These are phyloP conservation scores for Ogataea polymorpha DNA, from an alignment of 805 yeast genomes.

Conservation along the genomic window DNA sequence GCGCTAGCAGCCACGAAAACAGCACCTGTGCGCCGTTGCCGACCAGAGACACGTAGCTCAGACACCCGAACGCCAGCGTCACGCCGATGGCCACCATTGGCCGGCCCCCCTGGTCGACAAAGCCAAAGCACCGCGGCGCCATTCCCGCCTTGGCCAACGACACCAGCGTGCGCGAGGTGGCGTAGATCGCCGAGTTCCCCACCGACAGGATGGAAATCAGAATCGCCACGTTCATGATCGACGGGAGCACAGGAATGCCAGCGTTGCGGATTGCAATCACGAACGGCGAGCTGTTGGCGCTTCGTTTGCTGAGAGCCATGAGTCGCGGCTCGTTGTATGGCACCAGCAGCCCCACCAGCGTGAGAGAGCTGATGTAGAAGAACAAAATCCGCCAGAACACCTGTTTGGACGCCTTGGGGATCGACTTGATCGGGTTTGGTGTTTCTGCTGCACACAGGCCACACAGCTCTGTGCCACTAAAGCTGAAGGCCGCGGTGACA, in stretches of 20 bases:
- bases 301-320: slow-evolving; percentile 26
- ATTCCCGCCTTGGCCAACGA: slow-evolving; percentile 44
- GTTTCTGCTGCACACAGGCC: slow-evolving; percentile 53
- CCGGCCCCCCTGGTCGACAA: slow-evolving; percentile 49
- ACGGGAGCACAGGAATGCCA: slow-evolving; percentile 36
- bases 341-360: slow-evolving; percentile 45
- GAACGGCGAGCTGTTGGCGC: slow-evolving; percentile 43
- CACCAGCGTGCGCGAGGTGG: slow-evolving; percentile 51
- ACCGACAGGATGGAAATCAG: slow-evolving; percentile 40
- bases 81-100: slow-evolving; percentile 44
- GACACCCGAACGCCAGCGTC: slow-evolving; percentile 39
- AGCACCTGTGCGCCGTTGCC: slow-evolving; percentile 35
- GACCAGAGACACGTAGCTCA: slow-evolving; percentile 46
- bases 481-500: slow-evolving; percentile 54
- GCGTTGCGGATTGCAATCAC: slow-evolving; percentile 43
- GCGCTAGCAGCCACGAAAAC: slow-evolving; percentile 47
- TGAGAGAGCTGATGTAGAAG: slow-evolving; percentile 44
- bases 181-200: slow-evolving; percentile 57
- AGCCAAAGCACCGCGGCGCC: slow-evolving; percentile 42
- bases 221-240: slow-evolving; percentile 41
- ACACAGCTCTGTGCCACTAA: slow-evolving; percentile 51
- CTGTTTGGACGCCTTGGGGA: slow-evolving; percentile 53
- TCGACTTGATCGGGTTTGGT: slow-evolving; percentile 42
- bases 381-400: slow-evolving; percentile 53
- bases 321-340: slow-evolving; percentile 40